Evolutionary conservation across 2,329 filamentous ascomycete species (phyloP), one percentile per base, ranked within the genome.

Genomic region (Zymoseptoria crescenta): DNA sequence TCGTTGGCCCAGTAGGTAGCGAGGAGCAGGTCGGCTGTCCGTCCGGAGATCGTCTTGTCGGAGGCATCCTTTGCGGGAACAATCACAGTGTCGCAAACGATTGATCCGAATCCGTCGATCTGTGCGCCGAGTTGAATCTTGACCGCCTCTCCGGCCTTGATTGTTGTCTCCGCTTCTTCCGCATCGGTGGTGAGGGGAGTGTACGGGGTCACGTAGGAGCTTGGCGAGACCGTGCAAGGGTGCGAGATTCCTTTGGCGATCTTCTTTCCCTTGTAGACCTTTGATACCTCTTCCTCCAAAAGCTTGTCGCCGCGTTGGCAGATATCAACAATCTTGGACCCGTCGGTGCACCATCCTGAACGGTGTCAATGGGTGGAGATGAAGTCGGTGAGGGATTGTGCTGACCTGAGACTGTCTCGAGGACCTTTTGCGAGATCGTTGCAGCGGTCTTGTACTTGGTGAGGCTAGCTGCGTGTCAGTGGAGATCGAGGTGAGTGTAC

Each of bases 121-220:
- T 99, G 94, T 56, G 94, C 94, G 72, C 94, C 94, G n/a, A 99
- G 85, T 79, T 99, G 94, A 74, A 99, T 94, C 85, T 99, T 99
- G 78, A 96, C 83, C 62, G 89, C 79, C 79, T 99, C 94, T 63
- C 87, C 88, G 55, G 87, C 83, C 80, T 96, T 89, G 69, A 99
- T 82, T 71, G 87, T 85, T 54, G 83, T 81, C 59, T 82, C 83
- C 62, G 93, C 90, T 80, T 99, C 94, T 74, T 87, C 85, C 74
- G 87, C 81, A 72, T 99, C 94, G 65, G 91, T 86, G 67, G 85
- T 86, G 69, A 99, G 82, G 55, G 94, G 94, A 52, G 94, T 99
- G 81, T 96, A 97, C 55, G 94, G 94, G 58, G 94, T 99, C 75
- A 99, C 87, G 78, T 91, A 95, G 65, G 92, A 88, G 77, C 88